These are phyloP conservation scores for Petrea volubilis DNA, from an alignment of 257 asterid genomes.

Conservation along the genomic window DNA sequence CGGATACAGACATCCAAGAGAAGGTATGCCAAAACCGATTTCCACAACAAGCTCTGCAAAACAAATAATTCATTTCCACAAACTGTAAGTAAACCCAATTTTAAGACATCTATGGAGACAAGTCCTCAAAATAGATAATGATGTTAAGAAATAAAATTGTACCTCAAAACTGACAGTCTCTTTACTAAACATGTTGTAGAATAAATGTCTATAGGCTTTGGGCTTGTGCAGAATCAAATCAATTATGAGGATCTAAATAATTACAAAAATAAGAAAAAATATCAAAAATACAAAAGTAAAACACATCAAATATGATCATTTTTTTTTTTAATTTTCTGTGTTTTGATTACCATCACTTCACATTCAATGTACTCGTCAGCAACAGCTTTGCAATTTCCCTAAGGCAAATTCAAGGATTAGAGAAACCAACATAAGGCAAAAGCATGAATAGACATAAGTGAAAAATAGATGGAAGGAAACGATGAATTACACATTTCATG, in stretches of 20 bases:
- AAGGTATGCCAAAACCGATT: constrained; percentile 31
- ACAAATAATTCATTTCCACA: background rate
- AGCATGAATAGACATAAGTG: background rate
- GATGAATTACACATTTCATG: constrained; percentile 66
- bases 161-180: constrained; percentile 38
- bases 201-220: constrained; percentile 78
- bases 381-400: constrained; percentile 71
- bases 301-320: background rate
- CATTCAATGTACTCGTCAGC: constrained; percentile 95
- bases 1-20: constrained; percentile 88
- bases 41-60: constrained; percentile 72
- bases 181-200: constrained; percentile 59
- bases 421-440: background rate
- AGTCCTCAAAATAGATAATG: background rate
- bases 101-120: background rate
- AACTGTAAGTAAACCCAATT: background rate
- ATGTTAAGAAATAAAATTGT: background rate
- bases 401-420: background rate
- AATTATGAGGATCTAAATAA: constrained; percentile 63
- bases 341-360: constrained; percentile 71
- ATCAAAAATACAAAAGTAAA: background rate
- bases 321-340: background rate
- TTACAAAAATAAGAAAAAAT: background rate
- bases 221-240: constrained; percentile 94
- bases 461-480: background rate